A percentile compares a stretch with the other conserved stretches of the same genome.
These are phyloP conservation scores for Cladosporium sp. DNA, from an alignment of 2,329 filamentous ascomycete genomes.

Conservation along the genomic window DNA sequence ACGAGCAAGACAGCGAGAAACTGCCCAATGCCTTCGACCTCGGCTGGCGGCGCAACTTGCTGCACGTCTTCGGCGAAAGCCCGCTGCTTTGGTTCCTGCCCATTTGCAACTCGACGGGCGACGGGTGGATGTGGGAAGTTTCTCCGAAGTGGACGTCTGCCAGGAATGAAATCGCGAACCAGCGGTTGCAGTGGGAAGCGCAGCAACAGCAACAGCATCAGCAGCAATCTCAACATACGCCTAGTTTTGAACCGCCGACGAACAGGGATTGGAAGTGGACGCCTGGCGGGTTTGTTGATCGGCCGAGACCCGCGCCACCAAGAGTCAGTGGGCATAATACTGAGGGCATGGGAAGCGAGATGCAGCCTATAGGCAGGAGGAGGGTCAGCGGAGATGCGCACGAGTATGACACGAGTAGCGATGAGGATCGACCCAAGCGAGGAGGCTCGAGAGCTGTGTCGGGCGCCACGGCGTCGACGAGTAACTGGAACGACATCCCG, in stretches of 20 bases:
- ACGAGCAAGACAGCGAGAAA: slow-evolving; percentile 83
- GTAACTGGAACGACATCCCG: slow-evolving; percentile 52
- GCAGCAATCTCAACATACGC: slow-evolving; percentile 9
- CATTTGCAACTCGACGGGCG: slow-evolving; percentile 79
- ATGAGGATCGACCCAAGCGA: slow-evolving; percentile 35
- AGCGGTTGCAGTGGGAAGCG: slow-evolving; percentile 30
- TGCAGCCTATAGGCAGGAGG: slow-evolving; percentile 43
- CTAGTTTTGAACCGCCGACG: slow-evolving; percentile 15
- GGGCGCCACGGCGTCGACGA: slow-evolving; percentile 27
- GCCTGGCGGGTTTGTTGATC: slow-evolving; percentile 41
- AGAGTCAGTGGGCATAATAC: slow-evolving; percentile 19
- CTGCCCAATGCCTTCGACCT: slow-evolving; percentile 93
- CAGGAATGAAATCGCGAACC: slow-evolving; percentile 50
- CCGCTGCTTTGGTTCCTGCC: slow-evolving; percentile 77
- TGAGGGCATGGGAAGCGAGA: slow-evolving; percentile 37
- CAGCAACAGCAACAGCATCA: background rate
- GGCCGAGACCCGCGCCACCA: slow-evolving; percentile 20
- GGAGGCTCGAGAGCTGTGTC: background rate
- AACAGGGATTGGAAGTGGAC: slow-evolving; percentile 29
- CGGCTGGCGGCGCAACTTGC: slow-evolving; percentile 76
- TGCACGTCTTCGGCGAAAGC: slow-evolving; percentile 75
- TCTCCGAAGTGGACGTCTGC: slow-evolving; percentile 75
- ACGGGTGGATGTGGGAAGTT: slow-evolving; percentile 93
- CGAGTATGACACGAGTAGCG: slow-evolving; percentile 34
- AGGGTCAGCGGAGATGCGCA: slow-evolving; percentile 25